Evolutionary conservation across 1,284 basidiomycete species (phyloP).

Genomic region (Heliocybe sulcata): DNA sequence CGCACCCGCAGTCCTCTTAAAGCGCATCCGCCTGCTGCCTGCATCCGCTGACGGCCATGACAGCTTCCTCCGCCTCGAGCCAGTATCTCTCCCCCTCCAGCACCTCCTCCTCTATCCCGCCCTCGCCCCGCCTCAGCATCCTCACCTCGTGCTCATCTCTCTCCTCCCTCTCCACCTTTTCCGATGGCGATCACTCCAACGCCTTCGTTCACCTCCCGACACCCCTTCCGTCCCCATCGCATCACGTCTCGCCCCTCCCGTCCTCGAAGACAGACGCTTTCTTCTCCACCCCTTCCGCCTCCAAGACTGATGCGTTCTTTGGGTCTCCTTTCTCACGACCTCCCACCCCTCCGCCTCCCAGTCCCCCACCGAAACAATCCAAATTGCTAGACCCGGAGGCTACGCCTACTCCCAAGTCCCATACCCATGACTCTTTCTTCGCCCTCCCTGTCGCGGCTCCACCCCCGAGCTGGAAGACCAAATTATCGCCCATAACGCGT

Average conservation of each 20-base stretch:
- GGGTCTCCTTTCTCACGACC: constrained; percentile 19
- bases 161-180: background rate
- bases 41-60: background rate
- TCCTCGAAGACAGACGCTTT: constrained; percentile 24
- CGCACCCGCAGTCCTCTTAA: background rate
- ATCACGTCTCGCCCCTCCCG: background rate
- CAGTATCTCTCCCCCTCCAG: background rate
- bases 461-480: background rate
- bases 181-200: constrained; percentile 1
- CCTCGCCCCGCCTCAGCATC: background rate
- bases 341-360: constrained; percentile 17
- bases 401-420: background rate
- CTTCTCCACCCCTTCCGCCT: constrained; percentile 22
- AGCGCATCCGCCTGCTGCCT: background rate
- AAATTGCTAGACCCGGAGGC: background rate
- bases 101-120: background rate
- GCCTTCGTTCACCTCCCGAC: background rate
- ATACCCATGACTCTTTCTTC: background rate
- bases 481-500: background rate
- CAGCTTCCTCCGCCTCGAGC: background rate
- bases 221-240: background rate
- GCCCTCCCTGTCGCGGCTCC: background rate
- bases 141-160: background rate
- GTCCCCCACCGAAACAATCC: constrained; percentile 10
- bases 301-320: constrained; percentile 25